Evolutionary conservation across 495 filamentous ascomycete species (phyloP), one percentile per base, ranked within the genome.

Genomic region (Cryomyces minteri): DNA sequence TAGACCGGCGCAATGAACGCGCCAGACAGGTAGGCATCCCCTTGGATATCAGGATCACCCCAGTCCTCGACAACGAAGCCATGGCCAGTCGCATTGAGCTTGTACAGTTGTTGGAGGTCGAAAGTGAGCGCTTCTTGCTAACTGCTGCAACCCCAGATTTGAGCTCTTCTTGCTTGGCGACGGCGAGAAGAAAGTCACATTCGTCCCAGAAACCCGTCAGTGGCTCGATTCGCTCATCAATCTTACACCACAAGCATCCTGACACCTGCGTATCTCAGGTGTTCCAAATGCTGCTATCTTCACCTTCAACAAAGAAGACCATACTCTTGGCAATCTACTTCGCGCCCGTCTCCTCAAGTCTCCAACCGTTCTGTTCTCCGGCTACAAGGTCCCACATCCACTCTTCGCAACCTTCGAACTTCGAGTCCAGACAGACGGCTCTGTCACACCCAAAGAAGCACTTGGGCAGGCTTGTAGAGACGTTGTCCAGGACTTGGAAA

Each of bases 291-390:
- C 76, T 52, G 80, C 86, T 12, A 80, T 93, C 58, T 96, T 99
- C 67, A 80, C 79, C 44, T 80, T 99, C 65, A 79, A 84, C 60
- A 95, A 94, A 62, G 92, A 99, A 58, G 92, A 99, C 58, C 90
- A 96, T 63, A 96, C 92, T 0, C 72, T 99, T 39, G 90, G 77
- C 47, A 95, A 96, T 58, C 70, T 96, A 48, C 73, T 99, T 38
- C 74, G 77, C 46, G 73, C 78, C 44, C 82, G 84, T 48, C 81
- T 96, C 40, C 71, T 84, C 54, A 77, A 83, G 57, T 79, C 79
- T 43, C 66, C 71, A 8, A 74, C 93, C 57, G 84, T 96, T 46
- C 62, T 74, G 49, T 90, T 94, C 64, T 77, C 85, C 40, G 90
- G 74, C 4, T 96, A 96, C 71, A 86, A 86, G 63, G 65, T 59